Evolutionary conservation across 2,329 filamentous ascomycete species (phyloP), one percentile per base, ranked within the genome.

Genomic region (Endoconidiophora laricicola): DNA sequence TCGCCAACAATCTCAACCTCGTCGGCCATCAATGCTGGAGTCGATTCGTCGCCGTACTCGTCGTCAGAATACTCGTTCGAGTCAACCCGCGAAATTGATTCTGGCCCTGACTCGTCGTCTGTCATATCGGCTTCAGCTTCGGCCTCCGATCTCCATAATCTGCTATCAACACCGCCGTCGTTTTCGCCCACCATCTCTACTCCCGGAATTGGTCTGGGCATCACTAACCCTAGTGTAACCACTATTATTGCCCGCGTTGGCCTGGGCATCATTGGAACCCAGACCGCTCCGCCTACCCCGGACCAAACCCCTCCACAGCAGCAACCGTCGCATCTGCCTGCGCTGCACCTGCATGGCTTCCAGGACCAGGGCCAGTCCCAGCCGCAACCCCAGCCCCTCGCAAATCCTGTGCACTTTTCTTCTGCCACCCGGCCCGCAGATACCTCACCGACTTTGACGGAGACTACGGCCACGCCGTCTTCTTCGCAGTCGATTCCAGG

Each of bases 241-340:
- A 46, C 16, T 16, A 18, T 36, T 3, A 4, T 22, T 38, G 26
- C n/a, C 33, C 26, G 26, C 9, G 33, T 50, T 46, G 50, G 45
- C 12, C 24, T 48, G 29, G 45, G 45, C 7, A 52, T 52, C 14
- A 36, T 45, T 33, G 24, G 41, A 14, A 36, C 33, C 26, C 50
- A 52, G 46, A 48, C 33, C 24, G 50, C 41, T 6, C 45, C 46
- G 33, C 46, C 46, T 4, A 48, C 50, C 4, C 46, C 50, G 20
- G 46, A 48, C 23, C 46, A 48, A 16, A 52, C 50, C 5, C 50
- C 46, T 14, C 50, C 45, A 43, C 44, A 52, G 12, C 26, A 33
- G 24, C 38, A 46, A 26, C 33, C 33, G 29, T 41, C 43, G 40
- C 36, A 42, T 22, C 10, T 24, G 20, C 38, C 38, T 3, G 39